These are phyloP conservation scores for Rhodotorula sphaerocarpa DNA, from an alignment of 768 basidiomycete species.

Conservation along the genomic window DNA sequence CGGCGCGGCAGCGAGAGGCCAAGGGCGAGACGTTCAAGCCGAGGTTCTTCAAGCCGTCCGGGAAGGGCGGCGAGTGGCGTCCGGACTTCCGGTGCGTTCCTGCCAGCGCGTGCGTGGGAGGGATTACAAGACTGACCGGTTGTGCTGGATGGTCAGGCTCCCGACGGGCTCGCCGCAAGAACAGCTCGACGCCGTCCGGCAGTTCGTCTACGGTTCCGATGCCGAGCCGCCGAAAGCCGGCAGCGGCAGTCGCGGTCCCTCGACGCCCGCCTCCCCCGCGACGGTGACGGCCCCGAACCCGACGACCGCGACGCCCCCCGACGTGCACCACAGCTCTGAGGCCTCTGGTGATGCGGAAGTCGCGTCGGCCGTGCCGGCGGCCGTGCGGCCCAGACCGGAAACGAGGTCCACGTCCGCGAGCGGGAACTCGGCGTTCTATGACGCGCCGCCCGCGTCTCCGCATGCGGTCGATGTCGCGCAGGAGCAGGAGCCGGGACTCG, in stretches of 20 bases:
- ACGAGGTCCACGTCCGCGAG: not conserved
- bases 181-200: constrained; percentile 22
- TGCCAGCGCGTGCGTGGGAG: no score
- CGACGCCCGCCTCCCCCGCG: not conserved
- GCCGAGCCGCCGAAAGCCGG: constrained; percentile 15
- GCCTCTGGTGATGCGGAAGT: no score
- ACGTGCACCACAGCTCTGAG: no score
- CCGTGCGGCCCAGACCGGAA: no score
- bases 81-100: constrained; percentile 64
- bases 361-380: no score
- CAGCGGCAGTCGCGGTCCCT: not conserved
- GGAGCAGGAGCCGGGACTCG: no score
- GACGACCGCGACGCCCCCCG: not conserved
- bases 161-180: constrained; percentile 7
- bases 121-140: no score
- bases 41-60: constrained; percentile 67
- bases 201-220: constrained; percentile 30
- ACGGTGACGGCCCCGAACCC: constrained; percentile 1
- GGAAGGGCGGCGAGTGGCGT: constrained; percentile 68
- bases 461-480: not conserved
- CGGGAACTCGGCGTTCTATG: not conserved
- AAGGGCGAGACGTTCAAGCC: constrained; percentile 61
- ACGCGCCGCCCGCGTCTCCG: not conserved
- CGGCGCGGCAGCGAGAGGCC: constrained; percentile 64
- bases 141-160: constrained; percentile 6